Base-by-base conservation (phyloP, 495 filamentous ascomycete species). In the Podospora anserina region DNA sequence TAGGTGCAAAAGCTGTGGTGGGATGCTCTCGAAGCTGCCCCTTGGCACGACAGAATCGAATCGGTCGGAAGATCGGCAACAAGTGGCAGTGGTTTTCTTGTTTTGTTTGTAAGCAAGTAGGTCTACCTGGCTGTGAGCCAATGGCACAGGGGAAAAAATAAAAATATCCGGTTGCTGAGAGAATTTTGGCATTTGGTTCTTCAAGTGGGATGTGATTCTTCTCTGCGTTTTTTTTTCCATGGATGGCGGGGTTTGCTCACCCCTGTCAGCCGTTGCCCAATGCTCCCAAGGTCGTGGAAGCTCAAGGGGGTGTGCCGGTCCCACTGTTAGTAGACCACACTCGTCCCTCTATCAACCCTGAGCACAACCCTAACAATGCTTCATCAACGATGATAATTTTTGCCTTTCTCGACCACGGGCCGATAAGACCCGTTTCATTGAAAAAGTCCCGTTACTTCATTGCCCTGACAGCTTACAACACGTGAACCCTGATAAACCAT, bases 201-300 rank as follows among this genome's bases (percentile, higher is more conserved):
- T 62, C 71, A 61, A 69, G 67, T 74, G 72, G 39, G 39, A 49
- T 49, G 15, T 13, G 39, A 49, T 49, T 49, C 39, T 49, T 49
- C 39, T 49, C 39, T 49, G 39, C 7, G 39, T 49, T 49, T 49
- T 49, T 49, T 49, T 49, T 49, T 5, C 30, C 3, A 23, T 49
- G 39, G 2, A 49, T 49, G 39, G 39, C 39, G 39, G 39, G 39
- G 39, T 49, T 60, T 30, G 18, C 27, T 18, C 13, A 30, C 26
- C 30, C 59, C 59, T 28, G 59, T 30, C 59, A 20, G 59, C 23
- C 26, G 59, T 30, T 61, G 59, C 26, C 59, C 59, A 60, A 56
- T 56, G 54, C 54, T 56, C 54, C 54, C 20, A 5, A 5, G 18
- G 16, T 32, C 27, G 26, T 28, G 59, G 13, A 49, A 49, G 39